phyloP scores from a whole-genome alignment of 2,329 filamentous ascomycete species.

The Fusarium odoratissimum region DNA sequence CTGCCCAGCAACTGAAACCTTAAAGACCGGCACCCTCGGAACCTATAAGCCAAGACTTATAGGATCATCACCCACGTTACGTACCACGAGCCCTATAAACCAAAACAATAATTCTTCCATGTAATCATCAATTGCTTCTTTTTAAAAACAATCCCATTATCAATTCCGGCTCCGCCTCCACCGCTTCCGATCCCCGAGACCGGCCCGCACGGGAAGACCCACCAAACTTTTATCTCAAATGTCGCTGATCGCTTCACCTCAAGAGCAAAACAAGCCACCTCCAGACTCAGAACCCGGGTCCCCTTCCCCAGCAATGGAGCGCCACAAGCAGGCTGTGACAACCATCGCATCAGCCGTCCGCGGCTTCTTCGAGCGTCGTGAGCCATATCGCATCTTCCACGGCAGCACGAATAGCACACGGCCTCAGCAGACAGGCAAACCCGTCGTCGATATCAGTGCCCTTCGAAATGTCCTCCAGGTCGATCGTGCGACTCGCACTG shows the following conservation, averaged over 20 bases:
- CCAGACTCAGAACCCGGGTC: constrained; percentile 5
- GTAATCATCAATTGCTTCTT: not conserved
- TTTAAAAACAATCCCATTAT: not conserved
- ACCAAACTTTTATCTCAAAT: constrained; percentile 27
- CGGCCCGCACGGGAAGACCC: constrained; percentile 32
- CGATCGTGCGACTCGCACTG: constrained; percentile 63
- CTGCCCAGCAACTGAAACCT: constrained; percentile 15
- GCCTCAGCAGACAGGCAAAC: constrained; percentile 59
- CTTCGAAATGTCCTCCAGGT: constrained; percentile 74
- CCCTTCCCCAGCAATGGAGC: constrained; percentile 51
- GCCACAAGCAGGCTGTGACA: constrained; percentile 58
- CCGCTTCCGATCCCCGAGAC: constrained; percentile 27
- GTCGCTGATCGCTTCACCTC: constrained; percentile 19
- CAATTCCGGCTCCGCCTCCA: constrained; percentile 35
- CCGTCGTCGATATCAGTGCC: constrained; percentile 74
- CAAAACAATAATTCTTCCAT: not conserved
- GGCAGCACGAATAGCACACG: constrained; percentile 83
- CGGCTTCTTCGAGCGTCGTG: constrained; percentile 56
- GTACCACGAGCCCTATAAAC: no score
- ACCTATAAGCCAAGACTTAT: constrained; percentile 3
- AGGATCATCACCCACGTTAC: not conserved
- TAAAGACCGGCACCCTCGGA: constrained; percentile 21
- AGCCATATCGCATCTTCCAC: constrained; percentile 79
- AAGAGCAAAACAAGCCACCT: constrained; percentile 9
- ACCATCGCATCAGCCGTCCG: constrained; percentile 57